Conservation (phyloP, 768 basidiomycete species). For the Auriscalpium orientale region DNA sequence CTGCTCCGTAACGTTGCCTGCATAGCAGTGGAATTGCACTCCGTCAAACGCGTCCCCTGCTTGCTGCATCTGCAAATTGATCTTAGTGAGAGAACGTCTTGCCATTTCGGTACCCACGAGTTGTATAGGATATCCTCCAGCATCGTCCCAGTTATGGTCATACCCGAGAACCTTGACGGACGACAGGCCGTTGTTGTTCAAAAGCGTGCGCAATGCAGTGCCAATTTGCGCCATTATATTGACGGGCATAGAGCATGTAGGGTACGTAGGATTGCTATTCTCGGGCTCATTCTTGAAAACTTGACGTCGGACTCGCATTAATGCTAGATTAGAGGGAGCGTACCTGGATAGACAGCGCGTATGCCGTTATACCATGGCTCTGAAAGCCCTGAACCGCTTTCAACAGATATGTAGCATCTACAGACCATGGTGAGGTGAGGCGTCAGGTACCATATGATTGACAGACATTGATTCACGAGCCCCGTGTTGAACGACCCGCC, state of each 20-base stretch:
- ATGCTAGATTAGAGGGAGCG: background rate
- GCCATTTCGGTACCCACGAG: constrained; percentile 26
- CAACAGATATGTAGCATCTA: constrained; percentile 67
- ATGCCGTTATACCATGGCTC: constrained; percentile 49
- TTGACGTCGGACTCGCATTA: background rate
- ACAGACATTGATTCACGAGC: constrained; percentile 33
- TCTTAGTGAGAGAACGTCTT: background rate
- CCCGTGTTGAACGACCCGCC: constrained; percentile 51
- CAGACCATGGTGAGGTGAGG: background rate
- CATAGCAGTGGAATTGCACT: constrained; percentile 69
- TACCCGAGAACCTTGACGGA: constrained; percentile 56
- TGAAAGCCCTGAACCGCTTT: constrained; percentile 67
- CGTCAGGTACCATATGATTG: background rate
- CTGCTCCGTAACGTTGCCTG: constrained; percentile 45
- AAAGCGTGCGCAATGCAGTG: constrained; percentile 42
- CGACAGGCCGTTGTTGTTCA: constrained; percentile 56
- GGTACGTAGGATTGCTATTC: constrained; percentile 60
- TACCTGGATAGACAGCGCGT: constrained; percentile 55
- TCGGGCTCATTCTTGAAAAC: constrained; percentile 42
- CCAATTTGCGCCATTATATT: constrained; percentile 54
- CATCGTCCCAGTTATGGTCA: constrained; percentile 72
- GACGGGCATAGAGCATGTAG: constrained; percentile 49
- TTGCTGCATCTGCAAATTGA: constrained; percentile 39
- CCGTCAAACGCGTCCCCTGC: constrained; percentile 50
- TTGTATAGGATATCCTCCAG: constrained; percentile 53